These are phyloP conservation scores for Malus sieversii DNA, from an alignment of 306 rosid species.

Conservation along the genomic window DNA sequence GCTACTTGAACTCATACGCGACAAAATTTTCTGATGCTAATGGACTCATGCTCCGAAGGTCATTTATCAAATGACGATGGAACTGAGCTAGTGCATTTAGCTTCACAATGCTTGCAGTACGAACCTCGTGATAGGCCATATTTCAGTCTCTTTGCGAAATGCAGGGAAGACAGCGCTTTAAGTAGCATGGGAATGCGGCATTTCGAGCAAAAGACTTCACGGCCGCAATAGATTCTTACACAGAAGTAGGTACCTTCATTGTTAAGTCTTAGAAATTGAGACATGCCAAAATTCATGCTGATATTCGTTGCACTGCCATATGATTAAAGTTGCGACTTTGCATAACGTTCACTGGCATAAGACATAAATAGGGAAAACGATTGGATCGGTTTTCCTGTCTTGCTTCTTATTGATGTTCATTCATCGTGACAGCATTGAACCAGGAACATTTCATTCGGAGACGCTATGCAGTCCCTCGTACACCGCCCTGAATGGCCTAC, in stretches of 20 bases:
- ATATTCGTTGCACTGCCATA: too few relatives aligned
- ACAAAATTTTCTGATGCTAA: conserved; percentile 61
- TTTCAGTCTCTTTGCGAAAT: conserved; percentile 77
- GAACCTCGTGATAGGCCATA: conserved; percentile 91
- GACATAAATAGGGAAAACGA: not conserved
- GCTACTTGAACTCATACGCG: conserved; percentile 83
- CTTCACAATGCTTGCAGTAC: conserved; percentile 78
- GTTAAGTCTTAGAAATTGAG: too few relatives aligned
- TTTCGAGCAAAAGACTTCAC: conserved; percentile 67
- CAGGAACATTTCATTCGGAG: conserved; percentile 83
- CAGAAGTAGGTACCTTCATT: conserved; percentile 46
- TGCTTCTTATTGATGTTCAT: conserved; percentile 52
- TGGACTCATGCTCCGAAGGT: conserved; percentile 83
- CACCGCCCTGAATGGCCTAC: conserved; percentile 66
- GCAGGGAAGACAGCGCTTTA: conserved; percentile 70
- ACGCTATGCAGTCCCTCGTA: conserved; percentile 80
- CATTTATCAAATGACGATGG: conserved; percentile 85
- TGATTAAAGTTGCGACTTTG: too few relatives aligned
- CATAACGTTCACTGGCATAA: too few relatives aligned
- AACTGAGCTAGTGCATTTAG: conserved; percentile 66
- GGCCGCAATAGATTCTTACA: conserved; percentile 56
- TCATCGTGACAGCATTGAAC: conserved; percentile 61
- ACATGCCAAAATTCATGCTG: too few relatives aligned
- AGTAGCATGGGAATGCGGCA: conserved; percentile 77
- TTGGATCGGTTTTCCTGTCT: not conserved